Percentiles rank a stretch among this genome's conserved stretches.
These are phyloP conservation scores for Boletales sp. DNA, from an alignment of 768 basidiomycete species.

Conservation along the genomic window DNA sequence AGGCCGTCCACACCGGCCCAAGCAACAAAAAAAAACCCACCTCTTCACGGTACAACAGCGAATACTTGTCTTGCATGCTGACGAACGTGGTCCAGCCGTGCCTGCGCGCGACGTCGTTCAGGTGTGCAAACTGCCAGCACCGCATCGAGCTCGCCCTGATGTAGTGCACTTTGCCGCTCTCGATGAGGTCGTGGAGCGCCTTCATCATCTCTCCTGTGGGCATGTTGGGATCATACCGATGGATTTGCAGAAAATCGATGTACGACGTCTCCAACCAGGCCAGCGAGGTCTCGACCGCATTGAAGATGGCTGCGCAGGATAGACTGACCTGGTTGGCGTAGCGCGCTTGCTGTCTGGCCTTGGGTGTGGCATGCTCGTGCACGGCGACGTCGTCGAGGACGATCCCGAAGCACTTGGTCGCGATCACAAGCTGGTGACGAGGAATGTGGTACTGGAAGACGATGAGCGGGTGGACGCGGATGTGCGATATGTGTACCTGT, in stretches of 20 bases:
- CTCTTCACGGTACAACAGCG: conserved; percentile 53
- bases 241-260: conserved; percentile 44
- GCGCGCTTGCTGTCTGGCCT: neutral
- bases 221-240: conserved; percentile 36
- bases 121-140: conserved; percentile 42
- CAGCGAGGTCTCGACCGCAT: conserved; percentile 35
- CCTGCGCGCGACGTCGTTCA: conserved; percentile 43
- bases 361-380: too few relatives aligned
- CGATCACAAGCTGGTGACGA: conserved; percentile 30
- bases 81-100: conserved; percentile 52
- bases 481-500: conserved; percentile 7
- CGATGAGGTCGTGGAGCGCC: conserved; percentile 47
- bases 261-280: conserved; percentile 34
- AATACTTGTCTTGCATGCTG: conserved; percentile 55
- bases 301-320: conserved; percentile 36
- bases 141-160: conserved; percentile 48
- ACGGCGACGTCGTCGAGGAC: conserved; percentile 6
- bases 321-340: conserved; percentile 34
- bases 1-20: neutral
- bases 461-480: neutral
- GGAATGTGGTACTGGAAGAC: conserved; percentile 28
- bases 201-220: conserved; percentile 47
- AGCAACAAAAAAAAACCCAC: conserved; percentile 13
- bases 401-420: conserved; percentile 24
- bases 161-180: conserved; percentile 48